A percentile compares a stretch with the other conserved stretches of the same genome.
Conservation (phyloP, 2,329 filamentous ascomycete genomes). For the Orbilia blumenaviensis region DNA sequence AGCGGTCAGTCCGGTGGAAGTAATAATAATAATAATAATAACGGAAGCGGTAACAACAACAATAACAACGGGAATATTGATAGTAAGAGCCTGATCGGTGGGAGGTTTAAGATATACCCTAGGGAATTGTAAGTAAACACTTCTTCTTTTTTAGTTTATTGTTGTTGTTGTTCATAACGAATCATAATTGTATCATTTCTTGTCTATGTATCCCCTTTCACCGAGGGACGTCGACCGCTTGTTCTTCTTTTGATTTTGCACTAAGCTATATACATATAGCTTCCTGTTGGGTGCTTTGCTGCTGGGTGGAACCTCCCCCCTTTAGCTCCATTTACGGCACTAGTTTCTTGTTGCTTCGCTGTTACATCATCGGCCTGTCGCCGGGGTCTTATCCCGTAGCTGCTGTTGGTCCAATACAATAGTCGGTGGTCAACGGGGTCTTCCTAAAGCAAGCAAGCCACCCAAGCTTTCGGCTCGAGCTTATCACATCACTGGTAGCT, state of each 20-base stretch:
- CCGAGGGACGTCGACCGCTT: too few relatives aligned
- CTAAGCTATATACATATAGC: too few relatives aligned
- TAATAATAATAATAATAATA: slow-evolving; percentile 1
- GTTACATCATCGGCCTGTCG: slow-evolving; percentile 50
- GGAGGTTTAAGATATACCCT: slow-evolving; percentile 48
- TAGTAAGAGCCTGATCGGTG: slow-evolving; percentile 49
- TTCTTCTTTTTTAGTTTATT: background rate
- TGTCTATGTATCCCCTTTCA: background rate
- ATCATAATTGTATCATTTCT: slow-evolving; percentile 3
- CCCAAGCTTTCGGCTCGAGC: slow-evolving; percentile 2
- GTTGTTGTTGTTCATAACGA: background rate
- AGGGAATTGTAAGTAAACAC: slow-evolving; percentile 47
- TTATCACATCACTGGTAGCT: slow-evolving; percentile 13
- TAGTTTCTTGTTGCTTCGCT: slow-evolving; percentile 22
- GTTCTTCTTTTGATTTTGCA: too few relatives aligned
- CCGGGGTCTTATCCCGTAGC: slow-evolving; percentile 12
- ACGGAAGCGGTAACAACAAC: slow-evolving; percentile 17
- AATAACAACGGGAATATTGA: slow-evolving; percentile 30
- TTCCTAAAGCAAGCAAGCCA: background rate
- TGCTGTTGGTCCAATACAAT: too few relatives aligned
- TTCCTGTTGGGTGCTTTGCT: too few relatives aligned
- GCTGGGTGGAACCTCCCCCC: background rate
- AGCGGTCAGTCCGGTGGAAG: slow-evolving; percentile 12
- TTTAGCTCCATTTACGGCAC: background rate
- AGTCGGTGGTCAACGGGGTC: too few relatives aligned